Base-by-base conservation (phyloP, 805 yeast species). In the Candida pseudoglaebosa region DNA sequence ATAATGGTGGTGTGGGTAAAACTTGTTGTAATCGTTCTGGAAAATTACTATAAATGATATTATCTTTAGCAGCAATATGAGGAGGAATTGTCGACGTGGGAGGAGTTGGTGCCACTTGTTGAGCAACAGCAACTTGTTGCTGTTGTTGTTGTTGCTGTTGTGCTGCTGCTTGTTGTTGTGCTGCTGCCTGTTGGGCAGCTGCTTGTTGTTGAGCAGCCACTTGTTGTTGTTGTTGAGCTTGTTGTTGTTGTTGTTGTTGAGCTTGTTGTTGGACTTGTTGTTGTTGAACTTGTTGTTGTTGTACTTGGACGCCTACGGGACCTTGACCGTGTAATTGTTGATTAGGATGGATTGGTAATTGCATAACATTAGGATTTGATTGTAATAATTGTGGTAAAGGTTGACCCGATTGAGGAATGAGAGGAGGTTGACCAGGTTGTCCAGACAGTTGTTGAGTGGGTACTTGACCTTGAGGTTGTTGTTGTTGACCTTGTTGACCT, bases 1-100 rank as follows among this genome's bases (percentile, higher is more conserved):
- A 46, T 19, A 77, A 53, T 1, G 82, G 82, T 1, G 80, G 80
- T n/a, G 53, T 56, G 4, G 78, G 75, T 36, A 77, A 52, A 14
- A 58, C 44, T 22, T 45, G 53, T 39, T 57, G 63, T 26, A 61
- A 48, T 18, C 62, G 44, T 35, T 56, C 60, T 8, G 56, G 48
- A 38, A 53, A 56, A 36, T 48, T 46, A 15, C 53, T 39, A 34
- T 49, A 53, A 4, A 53, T 46, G 19, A 49, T 47, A 24, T 34
- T 39, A 36, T 36, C 31, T 16, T 36, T 36, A 8, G 38, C 16
- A 12, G 39, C 39, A 8, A 22, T 8, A 22, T 22, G 26, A 8
- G 26, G 26, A 22, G 36, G n/a, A n/a, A n/a, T n/a, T 22, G 26
- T 12, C 26, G 26, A 22, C 10, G 26, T 17, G 10, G 40, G 4